phyloP scores from a whole-genome alignment of 352 stramenopile species.

The Plasmopara viticola region DNA sequence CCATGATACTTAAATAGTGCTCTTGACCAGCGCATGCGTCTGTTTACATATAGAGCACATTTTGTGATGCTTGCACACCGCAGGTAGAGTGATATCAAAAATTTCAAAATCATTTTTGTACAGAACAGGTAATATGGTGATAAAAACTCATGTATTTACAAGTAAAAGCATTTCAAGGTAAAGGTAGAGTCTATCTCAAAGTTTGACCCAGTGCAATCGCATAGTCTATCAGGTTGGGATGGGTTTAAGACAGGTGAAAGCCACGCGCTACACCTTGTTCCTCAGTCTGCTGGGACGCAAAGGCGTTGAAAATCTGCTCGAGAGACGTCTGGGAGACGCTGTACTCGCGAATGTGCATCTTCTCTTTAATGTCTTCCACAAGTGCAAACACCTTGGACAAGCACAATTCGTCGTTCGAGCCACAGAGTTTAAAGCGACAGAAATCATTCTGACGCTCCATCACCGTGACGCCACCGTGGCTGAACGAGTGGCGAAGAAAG shows the following conservation, averaged over 20 bases:
- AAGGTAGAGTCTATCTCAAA: too few relatives aligned
- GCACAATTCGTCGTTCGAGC: slow-evolving; percentile 36
- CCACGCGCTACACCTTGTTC: slow-evolving; percentile 34
- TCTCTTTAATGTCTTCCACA: slow-evolving; percentile 49
- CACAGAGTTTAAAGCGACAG: slow-evolving; percentile 56
- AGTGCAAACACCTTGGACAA: slow-evolving; percentile 71
- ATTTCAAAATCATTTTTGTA: too few relatives aligned
- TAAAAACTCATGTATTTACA: too few relatives aligned
- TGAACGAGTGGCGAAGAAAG: slow-evolving; percentile 37
- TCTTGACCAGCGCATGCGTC: too few relatives aligned
- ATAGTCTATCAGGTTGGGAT: too few relatives aligned
- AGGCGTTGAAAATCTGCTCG: slow-evolving; percentile 89
- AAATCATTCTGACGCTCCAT: slow-evolving; percentile 65
- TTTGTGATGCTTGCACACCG: too few relatives aligned
- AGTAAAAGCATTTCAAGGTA: too few relatives aligned
- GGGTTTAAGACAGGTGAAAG: slow-evolving; percentile 13
- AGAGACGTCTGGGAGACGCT: slow-evolving; percentile 84
- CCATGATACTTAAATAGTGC: too few relatives aligned
- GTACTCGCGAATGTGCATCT: slow-evolving; percentile 78
- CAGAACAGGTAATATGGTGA: too few relatives aligned
- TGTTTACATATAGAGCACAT: too few relatives aligned
- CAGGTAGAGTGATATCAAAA: too few relatives aligned
- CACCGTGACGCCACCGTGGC: slow-evolving; percentile 19
- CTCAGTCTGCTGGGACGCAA: slow-evolving; percentile 65
- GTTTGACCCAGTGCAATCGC: too few relatives aligned